Evolutionary conservation across 805 yeast species (phyloP).

Genomic region (Yueomyces sinensis): DNA sequence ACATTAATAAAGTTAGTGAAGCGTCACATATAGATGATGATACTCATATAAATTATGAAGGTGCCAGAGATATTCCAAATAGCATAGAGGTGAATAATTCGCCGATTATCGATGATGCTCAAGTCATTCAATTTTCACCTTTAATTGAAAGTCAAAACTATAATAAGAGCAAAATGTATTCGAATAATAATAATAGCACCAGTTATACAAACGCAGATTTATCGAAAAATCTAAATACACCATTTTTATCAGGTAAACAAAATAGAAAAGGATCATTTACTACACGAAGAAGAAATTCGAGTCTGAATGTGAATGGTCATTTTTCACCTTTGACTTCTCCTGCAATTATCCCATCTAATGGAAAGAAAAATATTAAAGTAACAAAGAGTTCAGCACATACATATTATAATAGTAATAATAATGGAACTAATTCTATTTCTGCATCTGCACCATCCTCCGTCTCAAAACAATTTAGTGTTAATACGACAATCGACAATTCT

Average conservation of each 20-base stretch:
- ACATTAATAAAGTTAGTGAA: neutral
- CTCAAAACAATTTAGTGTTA: too few species aligned
- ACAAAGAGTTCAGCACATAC: too few species aligned
- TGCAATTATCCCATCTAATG: constrained; percentile 2
- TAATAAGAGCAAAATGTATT: neutral
- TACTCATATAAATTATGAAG: neutral
- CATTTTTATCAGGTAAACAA: neutral
- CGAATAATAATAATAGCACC: neutral
- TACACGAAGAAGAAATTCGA: neutral
- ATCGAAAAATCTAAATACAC: neutral
- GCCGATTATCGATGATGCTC: constrained; percentile 3
- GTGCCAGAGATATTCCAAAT: neutral
- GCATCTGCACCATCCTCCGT: too few species aligned
- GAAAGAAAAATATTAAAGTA: too few species aligned
- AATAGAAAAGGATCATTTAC: neutral
- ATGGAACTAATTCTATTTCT: too few species aligned
- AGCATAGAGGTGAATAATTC: neutral
- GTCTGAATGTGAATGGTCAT: neutral
- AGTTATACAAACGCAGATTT: neutral
- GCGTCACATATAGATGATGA: neutral
- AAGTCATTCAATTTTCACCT: constrained; percentile 4
- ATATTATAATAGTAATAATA: too few species aligned
- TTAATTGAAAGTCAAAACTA: constrained; percentile 2
- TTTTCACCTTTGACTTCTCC: constrained; percentile 50
- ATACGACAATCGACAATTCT: neutral